Evolutionary conservation across 2,329 filamentous ascomycete genomes (phyloP), one percentile per base, ranked within the genome.

Genomic region (Cladosporium sp.): DNA sequence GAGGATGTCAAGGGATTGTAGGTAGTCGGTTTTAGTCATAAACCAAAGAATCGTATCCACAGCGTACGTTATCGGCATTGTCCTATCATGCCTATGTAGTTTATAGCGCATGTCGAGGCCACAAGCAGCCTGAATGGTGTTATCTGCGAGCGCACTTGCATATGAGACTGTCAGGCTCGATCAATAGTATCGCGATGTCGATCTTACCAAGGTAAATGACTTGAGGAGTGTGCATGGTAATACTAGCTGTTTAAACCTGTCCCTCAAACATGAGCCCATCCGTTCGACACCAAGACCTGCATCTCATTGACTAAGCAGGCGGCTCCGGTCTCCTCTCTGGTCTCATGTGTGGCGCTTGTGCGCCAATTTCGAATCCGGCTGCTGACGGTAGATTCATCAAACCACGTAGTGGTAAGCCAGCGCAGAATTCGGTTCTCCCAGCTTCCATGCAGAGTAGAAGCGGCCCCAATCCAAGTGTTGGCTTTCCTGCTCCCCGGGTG

Each of bases 401-500:
- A 71, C 51, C 72, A 71, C 5, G 73, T 63, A 36, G 75, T 76
- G 12, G 77, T 78, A 24, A 74, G 72, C 78, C 84, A 83, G 4
- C 87, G 79, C 65, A 77, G 76, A 2, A 86, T 44, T 15, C 88
- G 79, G 74, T 88, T 89, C 66, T 76, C 75, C 88, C 88, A 92
- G 6, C 85, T 71, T 0, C 87, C 88, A 6, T 74, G 71, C 28
- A 88, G 74, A 52, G 86, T 82, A 57, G 83, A 77, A 61, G 78
- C 78, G 4, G 78, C 71, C 18, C 67, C 67, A 1, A 73, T 44
- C 71, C 71, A 73, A 2, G 34, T 51, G 7, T 57, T 65, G 55
- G 55, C 47, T 15, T n/a, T 57, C 4, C 71, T 74, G 12, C 41
- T 74, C 72, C 5, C 68, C 55, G 63, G 26, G 26, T 69, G 47